Evolutionary conservation across 2,329 filamentous ascomycete species (phyloP).

Genomic region (Amylocarpus encephaloides): DNA sequence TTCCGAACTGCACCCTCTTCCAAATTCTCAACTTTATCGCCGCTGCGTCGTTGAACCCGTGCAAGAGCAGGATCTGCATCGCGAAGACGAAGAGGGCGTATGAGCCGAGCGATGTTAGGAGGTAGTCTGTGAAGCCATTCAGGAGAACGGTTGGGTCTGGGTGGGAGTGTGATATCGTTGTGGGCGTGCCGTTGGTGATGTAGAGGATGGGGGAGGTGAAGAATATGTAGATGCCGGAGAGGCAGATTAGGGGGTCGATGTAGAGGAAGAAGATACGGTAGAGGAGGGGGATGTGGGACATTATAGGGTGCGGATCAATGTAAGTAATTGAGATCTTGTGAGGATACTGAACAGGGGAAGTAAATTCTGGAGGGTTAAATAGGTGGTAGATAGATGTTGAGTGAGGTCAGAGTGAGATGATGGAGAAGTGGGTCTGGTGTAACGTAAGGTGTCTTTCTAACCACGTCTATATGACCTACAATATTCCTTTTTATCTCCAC

Average conservation of each 20-base stretch:
- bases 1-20: slow-evolving; percentile 10
- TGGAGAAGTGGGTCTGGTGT: too few species aligned
- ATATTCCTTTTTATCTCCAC: too few species aligned
- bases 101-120: slow-evolving; percentile 11
- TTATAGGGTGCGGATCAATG: background rate
- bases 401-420: too few species aligned
- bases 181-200: slow-evolving; percentile 8
- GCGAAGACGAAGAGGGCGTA: slow-evolving; percentile 11
- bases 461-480: too few species aligned
- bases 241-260: slow-evolving; percentile 15
- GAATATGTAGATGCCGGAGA: slow-evolving; percentile 12
- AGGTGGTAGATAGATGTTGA: background rate
- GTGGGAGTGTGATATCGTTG: background rate
- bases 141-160: background rate
- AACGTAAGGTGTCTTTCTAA: too few species aligned
- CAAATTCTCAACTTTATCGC: slow-evolving; percentile 8
- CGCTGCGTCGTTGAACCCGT: slow-evolving; percentile 6
- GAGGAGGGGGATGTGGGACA: slow-evolving; percentile 9
- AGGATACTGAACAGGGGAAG: too few species aligned
- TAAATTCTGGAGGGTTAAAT: too few species aligned
- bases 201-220: slow-evolving; percentile 11
- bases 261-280: slow-evolving; percentile 17
- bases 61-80: slow-evolving; percentile 13
- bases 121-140: slow-evolving; percentile 5
- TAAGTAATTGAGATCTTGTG: background rate